Base-by-base conservation (phyloP, 2,329 filamentous ascomycete species). In the Zymoseptoria crescenta region DNA sequence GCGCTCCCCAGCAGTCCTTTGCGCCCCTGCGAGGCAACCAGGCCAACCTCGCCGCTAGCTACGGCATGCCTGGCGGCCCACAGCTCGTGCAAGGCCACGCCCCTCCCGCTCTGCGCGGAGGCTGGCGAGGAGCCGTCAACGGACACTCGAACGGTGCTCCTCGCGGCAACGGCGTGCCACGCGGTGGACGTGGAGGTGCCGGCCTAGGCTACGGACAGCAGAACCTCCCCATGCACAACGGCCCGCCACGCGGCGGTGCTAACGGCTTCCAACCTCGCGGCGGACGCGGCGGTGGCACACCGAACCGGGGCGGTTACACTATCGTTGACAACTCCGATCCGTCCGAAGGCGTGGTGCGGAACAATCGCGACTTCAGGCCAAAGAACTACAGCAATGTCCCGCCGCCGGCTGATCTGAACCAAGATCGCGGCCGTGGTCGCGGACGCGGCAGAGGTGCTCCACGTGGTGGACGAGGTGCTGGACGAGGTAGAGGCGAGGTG, bases 51-150 rank as follows among this genome's bases (percentile, higher is more conserved):
- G 59, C 77, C 3, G 77, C 81, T 49, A 71, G 72, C 27, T 85
- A 81, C 74, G 85, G 84, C 21, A 79, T 78, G 67, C 82, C 77
- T 19, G 81, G 83, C 60, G 81, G 83, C 58, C 78, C 81, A 59
- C 88, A 93, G 72, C 74, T 85, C 61, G 77, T 77, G 61, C 78
- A 82, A 55, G 84, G 83, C 21, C 65, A 72, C 8, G 69, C 78
- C n/a, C 85, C 85, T 58, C 75, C 80, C 16, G 80, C 83, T n/a
- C 74, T 87, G 29, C 75, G 75, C 58, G 81, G 82, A 19, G 83
- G 81, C 19, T 87, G 81, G 74, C 77, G 81, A 49, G 81, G 82
- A 59, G 84, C 82, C 49, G 75, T 84, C 19, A 69, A 75, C 41
- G 81, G 82, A 51, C 72, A 76, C 41, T 68, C 74, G 52, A 75